Percentiles rank a stretch among this genome's conserved stretches.
phyloP scores from a whole-genome alignment of 768 basidiomycete genomes.

The Tubosaeta sp. region DNA sequence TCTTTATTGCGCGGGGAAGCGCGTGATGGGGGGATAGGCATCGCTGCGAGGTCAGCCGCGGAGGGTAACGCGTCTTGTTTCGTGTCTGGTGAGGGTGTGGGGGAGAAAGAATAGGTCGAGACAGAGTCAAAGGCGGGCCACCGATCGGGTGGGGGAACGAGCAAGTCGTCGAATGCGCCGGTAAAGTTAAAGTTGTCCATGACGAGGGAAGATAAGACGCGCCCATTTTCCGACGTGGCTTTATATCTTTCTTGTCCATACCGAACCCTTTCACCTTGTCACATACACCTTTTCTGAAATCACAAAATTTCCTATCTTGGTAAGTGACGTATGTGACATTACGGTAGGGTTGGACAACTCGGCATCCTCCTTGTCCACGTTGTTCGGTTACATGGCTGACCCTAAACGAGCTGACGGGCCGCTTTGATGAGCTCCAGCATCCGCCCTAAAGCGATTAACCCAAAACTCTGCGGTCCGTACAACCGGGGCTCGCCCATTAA shows the following conservation, averaged over 20 bases:
- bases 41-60: conserved; percentile 19
- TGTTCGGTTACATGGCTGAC: background rate
- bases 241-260: conserved; percentile 20
- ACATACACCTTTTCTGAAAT: conserved; percentile 31
- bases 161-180: conserved; percentile 1
- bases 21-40: conserved; percentile 30
- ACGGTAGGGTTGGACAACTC: background rate
- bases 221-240: conserved; percentile 9
- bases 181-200: conserved; percentile 21
- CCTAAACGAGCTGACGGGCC: conserved; percentile 4
- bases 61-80: conserved; percentile 9
- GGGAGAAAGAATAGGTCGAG: conserved; percentile 4
- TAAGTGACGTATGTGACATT: conserved; percentile 6
- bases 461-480: conserved; percentile 45
- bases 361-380: conserved; percentile 25
- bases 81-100: conserved; percentile 10
- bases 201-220: background rate
- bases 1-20: conserved; percentile 25
- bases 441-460: conserved; percentile 39
- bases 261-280: conserved; percentile 21
- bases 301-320: conserved; percentile 18
- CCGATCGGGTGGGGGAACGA: conserved; percentile 11
- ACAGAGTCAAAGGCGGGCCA: conserved; percentile 27
- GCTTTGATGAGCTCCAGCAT: conserved; percentile 39
- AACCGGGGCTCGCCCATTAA: conserved; percentile 19